phyloP scores from a whole-genome alignment of 208 protist genomes.

The Porcisia hertigi region DNA sequence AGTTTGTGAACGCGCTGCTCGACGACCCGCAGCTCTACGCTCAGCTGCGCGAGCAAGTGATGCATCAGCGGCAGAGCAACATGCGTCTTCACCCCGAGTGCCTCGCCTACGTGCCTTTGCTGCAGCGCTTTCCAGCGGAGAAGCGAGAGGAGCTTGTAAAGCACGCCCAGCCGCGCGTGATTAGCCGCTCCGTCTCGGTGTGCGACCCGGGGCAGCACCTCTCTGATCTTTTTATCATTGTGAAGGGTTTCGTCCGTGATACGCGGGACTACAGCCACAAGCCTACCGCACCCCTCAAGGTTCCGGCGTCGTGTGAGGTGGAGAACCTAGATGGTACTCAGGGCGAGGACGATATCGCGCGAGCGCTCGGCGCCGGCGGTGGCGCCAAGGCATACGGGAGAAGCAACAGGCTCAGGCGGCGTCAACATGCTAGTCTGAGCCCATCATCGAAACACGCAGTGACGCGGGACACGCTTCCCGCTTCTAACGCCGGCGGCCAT shows the following conservation, averaged over 20 bases:
- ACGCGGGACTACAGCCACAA: conserved; percentile 60
- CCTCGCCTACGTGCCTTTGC: conserved; percentile 62
- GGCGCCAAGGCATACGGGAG: background rate
- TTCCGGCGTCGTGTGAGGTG: conserved; percentile 36
- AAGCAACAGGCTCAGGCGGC: background rate
- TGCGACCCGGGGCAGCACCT: conserved; percentile 78
- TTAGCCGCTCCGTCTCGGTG: conserved; percentile 59
- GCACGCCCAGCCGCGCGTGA: conserved; percentile 53
- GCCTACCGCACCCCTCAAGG: conserved; percentile 43
- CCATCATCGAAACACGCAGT: background rate
- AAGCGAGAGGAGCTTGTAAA: conserved; percentile 54
- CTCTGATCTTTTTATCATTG: conserved; percentile 78
- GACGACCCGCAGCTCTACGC: conserved; percentile 75
- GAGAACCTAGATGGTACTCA: conserved; percentile 23
- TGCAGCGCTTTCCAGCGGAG: conserved; percentile 51
- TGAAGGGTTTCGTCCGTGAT: conserved; percentile 64
- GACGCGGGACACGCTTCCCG: background rate
- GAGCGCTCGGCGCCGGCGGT: conserved; percentile 7
- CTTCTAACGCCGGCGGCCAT: background rate
- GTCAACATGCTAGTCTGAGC: background rate
- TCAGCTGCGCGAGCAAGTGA: conserved; percentile 64
- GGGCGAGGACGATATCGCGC: conserved; percentile 14
- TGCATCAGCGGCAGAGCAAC: conserved; percentile 38
- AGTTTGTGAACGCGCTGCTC: conserved; percentile 79
- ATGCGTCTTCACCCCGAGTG: conserved; percentile 76